A percentile compares a stretch with the other conserved stretches of the same genome.
Evolutionary conservation across 2,329 filamentous ascomycete species (phyloP).

Genomic region (Microsporum ferrugineum): DNA sequence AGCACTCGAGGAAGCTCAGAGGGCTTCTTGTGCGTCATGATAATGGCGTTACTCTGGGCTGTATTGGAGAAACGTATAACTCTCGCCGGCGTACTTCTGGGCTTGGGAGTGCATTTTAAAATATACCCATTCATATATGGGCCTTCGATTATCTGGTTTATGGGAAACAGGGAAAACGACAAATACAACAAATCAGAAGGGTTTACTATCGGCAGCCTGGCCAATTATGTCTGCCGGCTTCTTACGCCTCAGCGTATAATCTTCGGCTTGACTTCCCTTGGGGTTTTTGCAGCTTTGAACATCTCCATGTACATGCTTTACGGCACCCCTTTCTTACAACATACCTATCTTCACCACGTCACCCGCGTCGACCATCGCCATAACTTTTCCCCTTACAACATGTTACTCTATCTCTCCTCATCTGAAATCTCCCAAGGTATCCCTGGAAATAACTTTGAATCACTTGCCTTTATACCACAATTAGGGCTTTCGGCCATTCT

Average conservation of each 20-base stretch:
- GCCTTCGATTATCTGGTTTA: constrained; percentile 40
- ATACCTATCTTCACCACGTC: constrained; percentile 89
- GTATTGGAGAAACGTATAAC: constrained; percentile 51
- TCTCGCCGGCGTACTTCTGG: constrained; percentile 64
- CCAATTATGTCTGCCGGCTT: constrained; percentile 18
- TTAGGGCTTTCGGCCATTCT: constrained; percentile 65
- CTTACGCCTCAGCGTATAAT: constrained; percentile 30
- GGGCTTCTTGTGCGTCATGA: constrained; percentile 73
- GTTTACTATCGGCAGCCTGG: not conserved
- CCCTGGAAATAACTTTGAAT: constrained; percentile 46
- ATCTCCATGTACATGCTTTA: constrained; percentile 68
- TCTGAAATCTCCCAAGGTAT: constrained; percentile 39
- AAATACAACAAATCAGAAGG: not conserved
- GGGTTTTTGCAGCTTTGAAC: constrained; percentile 65
- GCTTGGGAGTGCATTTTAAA: constrained; percentile 87
- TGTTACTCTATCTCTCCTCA: constrained; percentile 75
- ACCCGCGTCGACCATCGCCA: constrained; percentile 91
- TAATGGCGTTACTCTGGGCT: constrained; percentile 74
- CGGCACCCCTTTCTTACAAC: constrained; percentile 66
- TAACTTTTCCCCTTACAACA: constrained; percentile 97
- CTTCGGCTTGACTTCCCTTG: constrained; percentile 48
- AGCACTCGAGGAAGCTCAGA: constrained; percentile 91
- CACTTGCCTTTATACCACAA: constrained; percentile 80
- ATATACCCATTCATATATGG: constrained; percentile 98
- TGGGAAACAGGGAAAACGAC: constrained; percentile 16